These are phyloP conservation scores for Teratosphaeria epicoccoides DNA, from an alignment of 2,329 filamentous ascomycete genomes.

Conservation along the genomic window DNA sequence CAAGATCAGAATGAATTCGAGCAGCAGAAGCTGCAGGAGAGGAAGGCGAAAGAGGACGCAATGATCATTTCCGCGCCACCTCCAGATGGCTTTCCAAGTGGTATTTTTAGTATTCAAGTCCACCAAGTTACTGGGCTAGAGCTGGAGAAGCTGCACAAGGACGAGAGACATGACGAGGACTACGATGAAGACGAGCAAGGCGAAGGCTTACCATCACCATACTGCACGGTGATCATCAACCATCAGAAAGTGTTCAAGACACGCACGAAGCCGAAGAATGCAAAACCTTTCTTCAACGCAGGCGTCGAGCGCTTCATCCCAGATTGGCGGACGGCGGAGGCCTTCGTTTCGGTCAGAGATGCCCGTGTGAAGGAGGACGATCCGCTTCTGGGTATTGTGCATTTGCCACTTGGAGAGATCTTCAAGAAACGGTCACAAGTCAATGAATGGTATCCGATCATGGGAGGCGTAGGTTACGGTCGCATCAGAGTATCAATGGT, in stretches of 20 bases:
- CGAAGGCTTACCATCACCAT: conserved; percentile 57
- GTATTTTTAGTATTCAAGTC: conserved; percentile 59
- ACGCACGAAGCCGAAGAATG: conserved; percentile 65
- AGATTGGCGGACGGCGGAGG: conserved; percentile 56
- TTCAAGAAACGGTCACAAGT: conserved; percentile 55
- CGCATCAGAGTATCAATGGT: conserved; percentile 59
- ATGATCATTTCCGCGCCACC: conserved; percentile 61
- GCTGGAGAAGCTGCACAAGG: conserved; percentile 49
- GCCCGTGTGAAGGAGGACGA: conserved; percentile 59
- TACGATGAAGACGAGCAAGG: conserved; percentile 47
- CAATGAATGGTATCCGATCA: conserved; percentile 54
- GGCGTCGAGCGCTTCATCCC: conserved; percentile 61
- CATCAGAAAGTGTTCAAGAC: conserved; percentile 60
- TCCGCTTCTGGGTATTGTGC: conserved; percentile 57
- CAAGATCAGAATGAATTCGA: conserved; percentile 43
- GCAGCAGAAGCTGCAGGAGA: conserved; percentile 58
- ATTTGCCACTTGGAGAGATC: conserved; percentile 52
- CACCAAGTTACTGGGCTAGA: conserved; percentile 63
- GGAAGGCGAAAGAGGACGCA: conserved; percentile 45
- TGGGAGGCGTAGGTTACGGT: conserved; percentile 63
- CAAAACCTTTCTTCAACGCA: conserved; percentile 69
- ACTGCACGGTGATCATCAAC: conserved; percentile 64
- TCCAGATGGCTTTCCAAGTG: conserved; percentile 49
- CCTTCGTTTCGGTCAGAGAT: conserved; percentile 59
- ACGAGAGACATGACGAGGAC: conserved; percentile 36